phyloP scores from a whole-genome alignment of 495 filamentous ascomycete species.

The Hypoxylon rickii region DNA sequence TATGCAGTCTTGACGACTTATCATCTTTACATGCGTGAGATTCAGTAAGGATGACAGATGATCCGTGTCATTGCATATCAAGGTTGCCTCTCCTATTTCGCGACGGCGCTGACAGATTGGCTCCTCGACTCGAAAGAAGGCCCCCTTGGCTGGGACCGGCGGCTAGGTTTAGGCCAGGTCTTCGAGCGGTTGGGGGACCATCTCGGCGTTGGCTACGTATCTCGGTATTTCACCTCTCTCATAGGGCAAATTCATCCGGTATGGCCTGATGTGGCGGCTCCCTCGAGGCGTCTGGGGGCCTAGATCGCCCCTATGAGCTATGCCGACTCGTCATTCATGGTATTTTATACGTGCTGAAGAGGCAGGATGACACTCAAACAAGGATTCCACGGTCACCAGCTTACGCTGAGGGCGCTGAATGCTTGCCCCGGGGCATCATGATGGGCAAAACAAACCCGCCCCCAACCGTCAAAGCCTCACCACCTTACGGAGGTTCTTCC shows the following conservation, averaged over 20 bases:
- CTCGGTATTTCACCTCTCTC: conserved; percentile 6
- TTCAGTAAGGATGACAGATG: conserved; percentile 30
- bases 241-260: conserved; percentile 9
- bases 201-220: conserved; percentile 11
- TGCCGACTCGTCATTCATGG: conserved; percentile 15
- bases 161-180: conserved; percentile 4
- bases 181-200: conserved; percentile 2
- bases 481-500: no score
- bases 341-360: conserved; percentile 16
- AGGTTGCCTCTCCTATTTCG: conserved; percentile 13
- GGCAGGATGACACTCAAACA: conserved; percentile 5
- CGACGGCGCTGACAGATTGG: conserved; percentile 5
- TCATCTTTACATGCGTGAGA: conserved; percentile 17
- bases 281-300: conserved; percentile 19
- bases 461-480: no score
- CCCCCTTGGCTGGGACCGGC: no score
- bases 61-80: conserved; percentile 24
- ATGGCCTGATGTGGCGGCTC: conserved; percentile 35
- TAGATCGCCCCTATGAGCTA: conserved; percentile 20
- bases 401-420: conserved; percentile 1
- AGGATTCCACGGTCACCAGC: not conserved
- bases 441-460: no score
- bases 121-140: not conserved
- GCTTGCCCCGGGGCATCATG: no score
- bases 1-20: conserved; percentile 15